Conservation (phyloP, 495 filamentous ascomycete genomes). For the Penicillium coprophilum region DNA sequence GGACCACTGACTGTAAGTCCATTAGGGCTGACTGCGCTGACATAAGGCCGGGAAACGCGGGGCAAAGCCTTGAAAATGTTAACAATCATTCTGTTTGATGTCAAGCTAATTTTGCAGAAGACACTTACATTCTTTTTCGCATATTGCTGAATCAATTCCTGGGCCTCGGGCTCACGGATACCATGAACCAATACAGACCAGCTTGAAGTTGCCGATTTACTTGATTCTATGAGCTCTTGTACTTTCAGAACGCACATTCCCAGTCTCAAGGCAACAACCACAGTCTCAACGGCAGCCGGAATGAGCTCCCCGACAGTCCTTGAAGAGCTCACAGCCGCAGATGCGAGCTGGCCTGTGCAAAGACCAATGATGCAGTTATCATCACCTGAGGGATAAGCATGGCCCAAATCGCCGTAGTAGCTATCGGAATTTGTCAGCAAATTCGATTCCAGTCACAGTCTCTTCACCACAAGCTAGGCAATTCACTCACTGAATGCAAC, state of each 20-base stretch:
- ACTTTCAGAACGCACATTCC: conserved; percentile 58
- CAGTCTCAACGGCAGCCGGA: conserved; percentile 64
- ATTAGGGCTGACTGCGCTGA: conserved; percentile 69
- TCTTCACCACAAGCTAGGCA: neutral
- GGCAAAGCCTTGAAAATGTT: conserved; percentile 53
- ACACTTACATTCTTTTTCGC: conserved; percentile 45
- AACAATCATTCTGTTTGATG: conserved; percentile 28
- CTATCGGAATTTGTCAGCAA: conserved; percentile 25
- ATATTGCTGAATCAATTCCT: conserved; percentile 28
- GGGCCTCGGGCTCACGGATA: conserved; percentile 30
- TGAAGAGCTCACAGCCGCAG: conserved; percentile 67
- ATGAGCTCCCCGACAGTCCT: conserved; percentile 67
- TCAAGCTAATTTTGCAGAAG: conserved; percentile 24
- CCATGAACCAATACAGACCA: conserved; percentile 46
- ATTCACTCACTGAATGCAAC: conserved; percentile 69
- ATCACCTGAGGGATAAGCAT: conserved; percentile 46
- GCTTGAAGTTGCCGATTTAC: conserved; percentile 26
- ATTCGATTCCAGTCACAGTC: neutral
- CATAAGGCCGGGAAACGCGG: conserved; percentile 62
- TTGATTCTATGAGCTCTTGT: conserved; percentile 35
- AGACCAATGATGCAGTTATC: conserved; percentile 52
- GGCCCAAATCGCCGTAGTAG: conserved; percentile 52
- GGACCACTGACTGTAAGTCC: conserved; percentile 79
- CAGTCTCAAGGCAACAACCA: conserved; percentile 70
- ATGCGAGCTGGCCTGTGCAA: conserved; percentile 73